Conservation (phyloP, 2,329 filamentous ascomycete species). For the Pseudogymnoascus sp. region DNA sequence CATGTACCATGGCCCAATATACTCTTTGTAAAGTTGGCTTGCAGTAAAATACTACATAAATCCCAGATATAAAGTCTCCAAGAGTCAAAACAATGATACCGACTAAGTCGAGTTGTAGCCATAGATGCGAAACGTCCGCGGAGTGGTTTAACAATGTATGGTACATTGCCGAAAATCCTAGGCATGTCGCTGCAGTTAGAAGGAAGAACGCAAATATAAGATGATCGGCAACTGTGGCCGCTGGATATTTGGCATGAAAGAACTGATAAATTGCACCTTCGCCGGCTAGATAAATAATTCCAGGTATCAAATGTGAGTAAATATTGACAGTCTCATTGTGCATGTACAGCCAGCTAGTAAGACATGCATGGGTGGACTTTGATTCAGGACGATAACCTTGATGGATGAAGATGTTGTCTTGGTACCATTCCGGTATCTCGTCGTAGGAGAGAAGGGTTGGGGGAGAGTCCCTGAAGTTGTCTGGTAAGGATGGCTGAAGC, state of each 20-base stretch:
- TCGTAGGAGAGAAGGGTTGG: conserved; percentile 28
- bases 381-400: conserved; percentile 38
- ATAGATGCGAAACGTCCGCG: conserved; percentile 27
- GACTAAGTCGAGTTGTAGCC: conserved; percentile 34
- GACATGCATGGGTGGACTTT: conserved; percentile 30
- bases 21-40: conserved; percentile 26
- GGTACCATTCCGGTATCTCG: conserved; percentile 37
- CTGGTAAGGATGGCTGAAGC: neutral
- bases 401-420: conserved; percentile 36
- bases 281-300: conserved; percentile 29
- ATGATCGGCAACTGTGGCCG: conserved; percentile 29
- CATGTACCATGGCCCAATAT: conserved; percentile 32
- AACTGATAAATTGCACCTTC: conserved; percentile 27
- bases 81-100: conserved; percentile 35
- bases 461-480: conserved; percentile 6
- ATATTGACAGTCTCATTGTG: conserved; percentile 41
- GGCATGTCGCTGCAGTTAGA: conserved; percentile 30
- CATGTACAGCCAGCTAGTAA: conserved; percentile 35
- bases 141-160: conserved; percentile 37
- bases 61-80: conserved; percentile 33
- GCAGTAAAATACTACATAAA: conserved; percentile 36
- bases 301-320: conserved; percentile 40
- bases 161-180: conserved; percentile 33
- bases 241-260: conserved; percentile 27
- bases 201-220: conserved; percentile 36